Evolutionary conservation across 805 yeast species (phyloP).

Genomic region (Ogataea neopini): DNA sequence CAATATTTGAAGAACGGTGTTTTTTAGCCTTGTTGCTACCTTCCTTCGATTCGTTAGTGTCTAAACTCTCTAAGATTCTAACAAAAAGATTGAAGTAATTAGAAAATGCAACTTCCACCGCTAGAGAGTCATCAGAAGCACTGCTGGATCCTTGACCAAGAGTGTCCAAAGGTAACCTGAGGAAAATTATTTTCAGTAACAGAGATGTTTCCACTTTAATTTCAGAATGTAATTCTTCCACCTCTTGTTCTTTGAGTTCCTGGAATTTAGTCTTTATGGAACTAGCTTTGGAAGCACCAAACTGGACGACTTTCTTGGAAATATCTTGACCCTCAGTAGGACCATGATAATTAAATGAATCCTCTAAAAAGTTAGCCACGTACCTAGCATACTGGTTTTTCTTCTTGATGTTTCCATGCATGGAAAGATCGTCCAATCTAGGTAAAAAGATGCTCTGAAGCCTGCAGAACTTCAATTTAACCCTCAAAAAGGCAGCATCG

Average conservation of each 20-base stretch:
- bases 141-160: slow-evolving; percentile 44
- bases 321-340: slow-evolving; percentile 33
- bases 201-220: slow-evolving; percentile 53
- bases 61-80: slow-evolving; percentile 49
- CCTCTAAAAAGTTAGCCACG: slow-evolving; percentile 37
- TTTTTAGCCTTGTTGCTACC: slow-evolving; percentile 29
- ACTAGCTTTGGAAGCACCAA: slow-evolving; percentile 9
- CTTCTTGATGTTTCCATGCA: slow-evolving; percentile 32
- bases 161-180: slow-evolving; percentile 61
- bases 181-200: slow-evolving; percentile 55
- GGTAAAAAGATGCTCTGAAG: slow-evolving; percentile 31
- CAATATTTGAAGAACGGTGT: slow-evolving; percentile 57
- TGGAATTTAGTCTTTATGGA: slow-evolving; percentile 11
- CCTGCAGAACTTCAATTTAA: slow-evolving; percentile 35
- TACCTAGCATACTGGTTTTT: slow-evolving; percentile 36
- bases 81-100: slow-evolving; percentile 66
- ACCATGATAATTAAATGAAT: slow-evolving; percentile 26
- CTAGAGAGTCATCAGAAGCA: slow-evolving; percentile 25
- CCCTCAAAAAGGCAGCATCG: slow-evolving; percentile 28
- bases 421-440: slow-evolving; percentile 29
- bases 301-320: slow-evolving; percentile 20
- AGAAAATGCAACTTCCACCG: slow-evolving; percentile 57
- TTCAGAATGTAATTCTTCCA: slow-evolving; percentile 32
- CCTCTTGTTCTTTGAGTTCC: slow-evolving; percentile 27
- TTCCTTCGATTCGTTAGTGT: slow-evolving; percentile 22